phyloP scores from a whole-genome alignment of 1,284 basidiomycete species.

The Cerrena zonata region DNA sequence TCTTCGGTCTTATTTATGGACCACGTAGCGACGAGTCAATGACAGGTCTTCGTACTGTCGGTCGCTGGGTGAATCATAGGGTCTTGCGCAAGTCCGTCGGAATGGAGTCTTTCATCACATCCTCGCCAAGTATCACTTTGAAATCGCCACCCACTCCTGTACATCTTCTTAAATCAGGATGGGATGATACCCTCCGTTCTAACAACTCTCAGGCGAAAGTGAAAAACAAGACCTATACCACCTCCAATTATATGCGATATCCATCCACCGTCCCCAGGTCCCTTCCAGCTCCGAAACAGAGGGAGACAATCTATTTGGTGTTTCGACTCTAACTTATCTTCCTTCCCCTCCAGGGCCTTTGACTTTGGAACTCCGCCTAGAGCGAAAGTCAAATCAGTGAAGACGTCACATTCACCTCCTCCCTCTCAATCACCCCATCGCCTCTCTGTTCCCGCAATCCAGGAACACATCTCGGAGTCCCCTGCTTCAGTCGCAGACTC shows the following conservation, averaged over 20 bases:
- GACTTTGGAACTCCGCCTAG: slow-evolving; percentile 16
- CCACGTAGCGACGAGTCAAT: slow-evolving; percentile 21
- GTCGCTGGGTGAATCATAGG: slow-evolving; percentile 18
- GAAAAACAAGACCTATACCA: slow-evolving; percentile 16
- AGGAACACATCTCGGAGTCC: slow-evolving; percentile 7
- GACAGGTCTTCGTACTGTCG: slow-evolving; percentile 20
- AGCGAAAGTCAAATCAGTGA: slow-evolving; percentile 5
- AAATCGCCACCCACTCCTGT: slow-evolving; percentile 19
- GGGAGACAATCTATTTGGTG: slow-evolving; percentile 41
- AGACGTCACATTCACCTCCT: slow-evolving; percentile 16
- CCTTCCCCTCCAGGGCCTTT: slow-evolving; percentile 33
- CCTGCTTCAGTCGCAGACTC: slow-evolving; percentile 18
- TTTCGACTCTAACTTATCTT: slow-evolving; percentile 43
- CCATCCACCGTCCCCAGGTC: slow-evolving; percentile 21
- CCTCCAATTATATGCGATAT: slow-evolving; percentile 14
- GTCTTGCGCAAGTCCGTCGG: slow-evolving; percentile 12
- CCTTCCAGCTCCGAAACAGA: slow-evolving; percentile 19
- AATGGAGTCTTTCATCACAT: slow-evolving; percentile 25
- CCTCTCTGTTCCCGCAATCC: slow-evolving; percentile 14
- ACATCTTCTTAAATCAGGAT: slow-evolving; percentile 40
- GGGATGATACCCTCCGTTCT: slow-evolving; percentile 45
- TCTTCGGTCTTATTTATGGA: slow-evolving; percentile 18
- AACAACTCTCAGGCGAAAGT: slow-evolving; percentile 21
- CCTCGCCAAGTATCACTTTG: slow-evolving; percentile 12
- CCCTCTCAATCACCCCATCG: slow-evolving; percentile 13